Evolutionary conservation across 768 basidiomycete genomes (phyloP).

Genomic region (Termitomyces sp.): DNA sequence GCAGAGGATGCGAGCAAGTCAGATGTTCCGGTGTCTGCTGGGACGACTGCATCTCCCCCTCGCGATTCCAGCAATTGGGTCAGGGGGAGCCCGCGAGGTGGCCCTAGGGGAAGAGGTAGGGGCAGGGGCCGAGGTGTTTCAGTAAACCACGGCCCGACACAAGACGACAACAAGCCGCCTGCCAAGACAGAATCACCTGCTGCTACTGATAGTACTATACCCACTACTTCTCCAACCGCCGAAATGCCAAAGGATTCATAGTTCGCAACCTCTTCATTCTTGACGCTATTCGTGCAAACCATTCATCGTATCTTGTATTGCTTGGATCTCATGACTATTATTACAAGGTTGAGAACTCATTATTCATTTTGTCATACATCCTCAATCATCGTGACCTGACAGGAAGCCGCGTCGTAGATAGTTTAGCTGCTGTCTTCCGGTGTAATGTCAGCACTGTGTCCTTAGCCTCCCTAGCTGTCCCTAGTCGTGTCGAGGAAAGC

Average conservation of each 20-base stretch:
- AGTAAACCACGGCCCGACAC: not conserved
- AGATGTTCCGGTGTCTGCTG: not conserved
- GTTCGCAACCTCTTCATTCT: not conserved
- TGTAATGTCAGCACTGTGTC: not conserved
- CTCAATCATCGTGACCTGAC: constrained; percentile 1
- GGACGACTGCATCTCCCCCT: not conserved
- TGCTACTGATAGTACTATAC: not conserved
- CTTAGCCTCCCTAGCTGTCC: not conserved
- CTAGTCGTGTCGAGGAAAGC: constrained; percentile 12
- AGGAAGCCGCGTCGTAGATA: constrained; percentile 8
- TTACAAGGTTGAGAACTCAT: not conserved
- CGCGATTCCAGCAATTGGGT: constrained; percentile 19
- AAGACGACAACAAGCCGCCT: not conserved
- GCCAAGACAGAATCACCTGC: not conserved
- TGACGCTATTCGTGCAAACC: not conserved
- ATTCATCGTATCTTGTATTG: constrained; percentile 8
- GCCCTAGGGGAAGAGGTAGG: constrained; percentile 24
- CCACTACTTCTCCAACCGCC: constrained; percentile 4
- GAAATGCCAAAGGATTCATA: constrained; percentile 3
- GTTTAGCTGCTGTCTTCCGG: not conserved
- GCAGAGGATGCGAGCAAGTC: constrained; percentile 7
- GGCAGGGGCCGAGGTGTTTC: constrained; percentile 34
- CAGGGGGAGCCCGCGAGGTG: constrained; percentile 27
- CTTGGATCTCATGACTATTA: constrained; percentile 4
- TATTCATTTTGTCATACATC: not conserved